Base-by-base conservation (phyloP, 805 yeast genomes). In the Metschnikowia orientalis region DNA sequence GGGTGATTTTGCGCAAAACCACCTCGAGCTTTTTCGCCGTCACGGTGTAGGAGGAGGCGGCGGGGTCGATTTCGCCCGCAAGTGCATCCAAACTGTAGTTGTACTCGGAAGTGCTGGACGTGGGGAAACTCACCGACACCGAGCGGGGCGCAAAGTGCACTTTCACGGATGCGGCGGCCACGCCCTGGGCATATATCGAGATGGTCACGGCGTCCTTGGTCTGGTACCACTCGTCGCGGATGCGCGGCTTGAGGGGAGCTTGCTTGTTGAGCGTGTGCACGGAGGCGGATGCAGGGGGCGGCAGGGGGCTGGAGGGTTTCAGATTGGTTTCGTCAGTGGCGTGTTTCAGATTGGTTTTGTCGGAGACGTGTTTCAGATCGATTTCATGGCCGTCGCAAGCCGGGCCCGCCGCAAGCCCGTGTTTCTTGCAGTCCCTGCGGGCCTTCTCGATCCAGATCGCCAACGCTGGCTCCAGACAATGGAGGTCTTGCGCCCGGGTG, bases 11-110 rank as follows among this genome's bases (percentile, higher is more conserved):
- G 16, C 28, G 51, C 24, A 89, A 58, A n/a, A 54, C 54, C 6
- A 88, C 52, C 55, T 90, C 97, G 3, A 90, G 45, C 49, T 90
- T 90, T 13, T 92, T 82, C 1, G 80, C 63, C 48, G 74, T 78
- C 2, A 88, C 72, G 8, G 61, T 67, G 45, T 56, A 74, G 0
- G 61, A 48, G 1, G 80, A 71, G 13, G 58, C 43, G 0, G 50
- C 53, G 1, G 77, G 61, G 17, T 59, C 71, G 18, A 90, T 77
- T 13, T 56, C 60, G 9, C 65, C 72, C 33, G 53, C 71, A 21
- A 85, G 59, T 2, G 75, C 78, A 7, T 74, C 75, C 28, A 82
- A 50, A 16, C 59, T 56, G 47, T 76, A 84, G 38, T 61, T 67
- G 55, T 79, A 85, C 41, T 75, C 79, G 2, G 82, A 65, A 4